These are phyloP conservation scores for Syzygium oleosum DNA, from an alignment of 345 rosid genomes.

Conservation along the genomic window DNA sequence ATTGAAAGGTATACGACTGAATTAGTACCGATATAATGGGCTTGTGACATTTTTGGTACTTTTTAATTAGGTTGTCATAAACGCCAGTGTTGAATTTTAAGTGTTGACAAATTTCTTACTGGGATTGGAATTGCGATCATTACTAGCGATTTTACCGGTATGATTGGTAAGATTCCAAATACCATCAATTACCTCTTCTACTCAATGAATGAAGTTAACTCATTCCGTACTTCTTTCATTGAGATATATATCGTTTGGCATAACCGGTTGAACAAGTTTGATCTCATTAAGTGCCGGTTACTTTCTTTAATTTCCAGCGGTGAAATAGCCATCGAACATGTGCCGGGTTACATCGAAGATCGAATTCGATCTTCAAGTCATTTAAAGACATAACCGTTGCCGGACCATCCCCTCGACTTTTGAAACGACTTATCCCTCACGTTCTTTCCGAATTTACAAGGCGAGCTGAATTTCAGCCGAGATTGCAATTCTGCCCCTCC, in stretches of 20 bases:
- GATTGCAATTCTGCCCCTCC: neutral
- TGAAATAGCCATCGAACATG: fast-evolving
- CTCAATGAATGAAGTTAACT: neutral
- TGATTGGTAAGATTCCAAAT: neutral
- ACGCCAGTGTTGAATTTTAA: too few species aligned
- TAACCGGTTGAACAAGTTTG: neutral
- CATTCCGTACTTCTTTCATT: neutral
- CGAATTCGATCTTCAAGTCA: neutral
- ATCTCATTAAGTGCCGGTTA: neutral
- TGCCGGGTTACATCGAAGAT: fast-evolving
- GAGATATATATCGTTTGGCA: fast-evolving
- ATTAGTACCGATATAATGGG: too few species aligned
- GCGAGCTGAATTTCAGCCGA: neutral
- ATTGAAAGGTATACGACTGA: too few species aligned
- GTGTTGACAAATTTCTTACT: neutral
- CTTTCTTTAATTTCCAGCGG: fast-evolving
- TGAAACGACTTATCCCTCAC: neutral
- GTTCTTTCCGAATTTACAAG: too few species aligned
- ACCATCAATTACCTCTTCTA: neutral
- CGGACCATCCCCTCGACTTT: neutral
- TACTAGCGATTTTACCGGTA: neutral
- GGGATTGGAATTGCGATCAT: neutral
- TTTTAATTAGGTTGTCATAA: too few species aligned
- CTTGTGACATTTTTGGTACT: too few species aligned
- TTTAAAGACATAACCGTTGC: neutral